These are phyloP conservation scores for Asclepias syriaca DNA, from an alignment of 257 asterid species.

Conservation along the genomic window DNA sequence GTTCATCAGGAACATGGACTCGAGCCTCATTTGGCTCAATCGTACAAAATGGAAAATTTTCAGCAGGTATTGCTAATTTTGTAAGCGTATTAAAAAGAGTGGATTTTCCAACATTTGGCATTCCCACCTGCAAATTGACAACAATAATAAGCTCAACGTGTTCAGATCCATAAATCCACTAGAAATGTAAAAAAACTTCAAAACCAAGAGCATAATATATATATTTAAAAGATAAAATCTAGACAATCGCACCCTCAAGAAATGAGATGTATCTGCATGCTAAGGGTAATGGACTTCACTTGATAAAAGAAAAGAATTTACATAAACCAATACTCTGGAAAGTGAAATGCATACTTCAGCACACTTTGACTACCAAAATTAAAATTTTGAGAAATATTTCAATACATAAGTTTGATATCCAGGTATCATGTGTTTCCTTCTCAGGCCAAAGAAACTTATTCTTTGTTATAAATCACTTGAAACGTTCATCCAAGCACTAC, in stretches of 20 bases:
- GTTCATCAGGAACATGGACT: slow-evolving; percentile 84
- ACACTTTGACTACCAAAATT: not conserved
- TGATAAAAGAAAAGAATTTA: not conserved
- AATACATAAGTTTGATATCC: not conserved
- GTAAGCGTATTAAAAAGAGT: slow-evolving; percentile 98
- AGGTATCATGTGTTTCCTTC: not conserved
- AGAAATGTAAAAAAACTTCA: not conserved
- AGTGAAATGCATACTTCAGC: not conserved
- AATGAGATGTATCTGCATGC: not conserved
- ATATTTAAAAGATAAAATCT: not conserved
- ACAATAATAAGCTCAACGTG: not conserved
- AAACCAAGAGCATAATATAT: not conserved
- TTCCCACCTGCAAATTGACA: slow-evolving; percentile 73
- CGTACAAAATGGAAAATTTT: slow-evolving; percentile 95
- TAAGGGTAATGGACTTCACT: not conserved
- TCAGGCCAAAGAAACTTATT: not conserved
- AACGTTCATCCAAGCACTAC: not conserved
- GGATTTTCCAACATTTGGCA: slow-evolving; percentile 97
- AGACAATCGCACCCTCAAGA: not conserved
- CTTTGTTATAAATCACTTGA: not conserved
- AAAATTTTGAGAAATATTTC: not conserved
- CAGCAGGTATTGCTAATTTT: slow-evolving; percentile 94
- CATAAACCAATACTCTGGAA: not conserved
- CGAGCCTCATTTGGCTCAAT: slow-evolving; percentile 99
- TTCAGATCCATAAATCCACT: not conserved